Evolutionary conservation across 148 eudicot species (phyloP).

Genomic region (Polygonum maritimum): DNA sequence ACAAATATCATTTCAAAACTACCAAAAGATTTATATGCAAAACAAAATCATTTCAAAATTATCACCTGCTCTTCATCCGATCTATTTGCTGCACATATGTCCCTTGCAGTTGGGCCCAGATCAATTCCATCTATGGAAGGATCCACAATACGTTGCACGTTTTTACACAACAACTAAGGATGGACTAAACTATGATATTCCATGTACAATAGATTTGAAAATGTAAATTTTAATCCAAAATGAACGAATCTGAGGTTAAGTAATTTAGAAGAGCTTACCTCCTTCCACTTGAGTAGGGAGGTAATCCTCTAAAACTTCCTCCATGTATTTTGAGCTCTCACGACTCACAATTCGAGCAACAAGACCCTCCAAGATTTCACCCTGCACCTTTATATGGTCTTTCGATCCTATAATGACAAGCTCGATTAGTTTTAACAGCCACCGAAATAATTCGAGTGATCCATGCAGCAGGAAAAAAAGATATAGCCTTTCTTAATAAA

Average conservation of each 20-base stretch:
- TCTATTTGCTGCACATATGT: conserved; percentile 83
- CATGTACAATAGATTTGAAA: too few species aligned
- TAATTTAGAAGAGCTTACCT: conserved; percentile 30
- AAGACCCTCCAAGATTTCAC: conserved; percentile 96
- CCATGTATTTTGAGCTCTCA: conserved; percentile 70
- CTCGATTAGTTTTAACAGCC: neutral
- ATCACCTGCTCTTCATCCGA: conserved; percentile 80
- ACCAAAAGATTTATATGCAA: too few species aligned
- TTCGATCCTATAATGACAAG: conserved; percentile 45
- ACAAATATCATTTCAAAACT: neutral
- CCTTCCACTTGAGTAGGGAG: conserved; percentile 43
- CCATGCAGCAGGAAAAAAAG: too few species aligned
- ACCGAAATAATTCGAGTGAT: too few species aligned
- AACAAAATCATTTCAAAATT: neutral
- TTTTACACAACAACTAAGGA: neutral
- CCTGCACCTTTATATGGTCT: conserved; percentile 76
- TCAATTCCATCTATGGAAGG: conserved; percentile 39
- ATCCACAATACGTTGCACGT: neutral
- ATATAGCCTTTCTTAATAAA: neutral
- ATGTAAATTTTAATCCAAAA: neutral
- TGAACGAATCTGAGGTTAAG: neutral
- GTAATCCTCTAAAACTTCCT: conserved; percentile 57
- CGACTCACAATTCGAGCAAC: conserved; percentile 88
- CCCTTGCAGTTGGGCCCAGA: conserved; percentile 64
- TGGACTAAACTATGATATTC: neutral